Base-by-base conservation (phyloP, 2,329 filamentous ascomycete genomes). In the Cladophialophora yegresii region DNA sequence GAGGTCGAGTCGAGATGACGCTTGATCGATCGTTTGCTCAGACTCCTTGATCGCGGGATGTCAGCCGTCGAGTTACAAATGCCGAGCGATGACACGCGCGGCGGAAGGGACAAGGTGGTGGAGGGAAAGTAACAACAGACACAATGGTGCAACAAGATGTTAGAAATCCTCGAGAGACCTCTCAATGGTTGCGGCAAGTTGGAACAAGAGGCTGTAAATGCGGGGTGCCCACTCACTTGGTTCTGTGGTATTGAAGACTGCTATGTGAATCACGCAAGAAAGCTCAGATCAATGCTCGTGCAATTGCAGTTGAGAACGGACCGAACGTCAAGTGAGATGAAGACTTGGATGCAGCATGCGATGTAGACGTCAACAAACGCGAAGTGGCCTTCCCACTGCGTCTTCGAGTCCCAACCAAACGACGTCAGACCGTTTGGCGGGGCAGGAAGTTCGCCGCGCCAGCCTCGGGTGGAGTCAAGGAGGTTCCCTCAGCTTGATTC, bases 371-470 rank as follows among this genome's bases (percentile, higher is more conserved):
- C 16, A 54, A 26, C 30, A 30, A 16, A 54, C 28, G 47, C 47
- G 13, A 26, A 23, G 1, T 23, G 47, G 47, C 3, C 20, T 28
- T 50, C 13, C 23, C 47, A 22, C 16, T 51, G n/a, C 47, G n/a
- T 26, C 26, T 28, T 28, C 4, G 49, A 26, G 3, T 33, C 55
- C 55, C 55, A 58, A 58, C 55, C 55, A 58, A 58, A 58, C 55
- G 55, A 58, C 55, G 55, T 58, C 55, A 58, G 55, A 58, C 36
- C 23, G 36, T 30, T 20, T 20, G 28, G 51, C n/a, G 51, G 51
- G 51, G 51, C 40, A 30, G 22, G 54, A 45, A 56, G 5, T 47
- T 58, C 13, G 30, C 55, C 43, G 40, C 33, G 55, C 12, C 3
- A 50, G 47, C 22, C 8, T 50, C 22, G 20, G 20, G 47, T 50